A percentile compares a stretch with the other conserved stretches of the same genome.
Conservation (phyloP, 352 stramenopile genomes). For the Pythium phragmiticola region DNA sequence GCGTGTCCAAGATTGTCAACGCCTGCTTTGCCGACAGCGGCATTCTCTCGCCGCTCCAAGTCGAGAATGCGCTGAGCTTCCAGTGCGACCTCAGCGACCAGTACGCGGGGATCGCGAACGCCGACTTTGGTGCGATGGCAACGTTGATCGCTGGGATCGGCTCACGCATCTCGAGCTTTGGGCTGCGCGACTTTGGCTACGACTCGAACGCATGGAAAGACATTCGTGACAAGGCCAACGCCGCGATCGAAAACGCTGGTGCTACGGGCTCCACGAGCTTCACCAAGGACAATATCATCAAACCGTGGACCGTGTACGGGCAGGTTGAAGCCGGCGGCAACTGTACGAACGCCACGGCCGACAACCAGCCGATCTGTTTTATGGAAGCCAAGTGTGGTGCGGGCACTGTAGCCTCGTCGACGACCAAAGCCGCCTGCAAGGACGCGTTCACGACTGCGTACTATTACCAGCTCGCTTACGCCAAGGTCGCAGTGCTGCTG, state of each 20-base stretch:
- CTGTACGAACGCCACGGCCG: slow-evolving; percentile 35
- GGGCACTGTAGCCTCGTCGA: slow-evolving; percentile 2
- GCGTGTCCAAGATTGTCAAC: slow-evolving; percentile 58
- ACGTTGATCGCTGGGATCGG: slow-evolving; percentile 47
- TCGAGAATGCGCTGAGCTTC: slow-evolving; percentile 51
- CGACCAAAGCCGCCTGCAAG: slow-evolving; percentile 43
- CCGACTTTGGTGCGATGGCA: slow-evolving; percentile 40
- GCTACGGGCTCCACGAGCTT: slow-evolving; percentile 25
- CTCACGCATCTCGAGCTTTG: slow-evolving; percentile 46
- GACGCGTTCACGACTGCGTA: slow-evolving; percentile 51
- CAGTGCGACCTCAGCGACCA: slow-evolving; percentile 68
- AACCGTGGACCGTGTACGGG: slow-evolving; percentile 55
- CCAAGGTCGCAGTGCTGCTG: slow-evolving; percentile 54
- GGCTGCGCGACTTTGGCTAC: slow-evolving; percentile 64
- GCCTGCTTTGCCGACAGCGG: slow-evolving; percentile 71
- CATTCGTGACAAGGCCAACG: slow-evolving; percentile 41
- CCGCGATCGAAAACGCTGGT: slow-evolving; percentile 28
- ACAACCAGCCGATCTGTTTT: slow-evolving; percentile 56
- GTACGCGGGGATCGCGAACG: slow-evolving; percentile 40
- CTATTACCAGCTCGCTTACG: slow-evolving; percentile 61
- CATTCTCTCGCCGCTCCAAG: slow-evolving; percentile 52
- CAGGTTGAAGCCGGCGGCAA: slow-evolving; percentile 21
- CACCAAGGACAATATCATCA: slow-evolving; percentile 60
- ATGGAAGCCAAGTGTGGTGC: slow-evolving; percentile 53
- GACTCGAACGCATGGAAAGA: slow-evolving; percentile 49